Evolutionary conservation across 352 stramenopile species (phyloP), one percentile per base, ranked within the genome.

Genomic region (Aphanomyces astaci): DNA sequence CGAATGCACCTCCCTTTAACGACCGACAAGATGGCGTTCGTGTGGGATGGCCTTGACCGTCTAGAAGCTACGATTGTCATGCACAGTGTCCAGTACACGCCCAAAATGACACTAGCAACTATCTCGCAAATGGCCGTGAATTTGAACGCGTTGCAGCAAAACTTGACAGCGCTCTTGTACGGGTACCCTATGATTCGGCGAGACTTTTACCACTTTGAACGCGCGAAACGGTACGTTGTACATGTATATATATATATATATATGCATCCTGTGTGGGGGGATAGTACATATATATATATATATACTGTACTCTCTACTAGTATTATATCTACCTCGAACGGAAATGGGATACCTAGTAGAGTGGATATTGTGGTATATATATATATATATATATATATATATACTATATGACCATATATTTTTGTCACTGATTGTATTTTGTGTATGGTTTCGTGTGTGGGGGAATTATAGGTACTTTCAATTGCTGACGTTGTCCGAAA

Each of bases 81-180:
- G 63, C 72, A 54, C 22, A 86, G 89, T 49, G 65, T 90, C 19
- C 73, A 78, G 32, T 76, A 88, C n/a, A 89, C 92, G 77, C 77
- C 76, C 15, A 89, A 74, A 1, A 76, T 92, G 51, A 86, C 82
- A 22, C 81, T 82, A 43, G 82, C 76, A n/a, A 82, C 84, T 28
- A 74, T 92, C 39, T 77, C 88, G 55, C 84, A 94, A 63, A 90
- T 94, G 82, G 72, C 88, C 36, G 75, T 90, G 39, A 92, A 92
- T 62, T 78, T 91, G 49, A 72, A 78, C 10, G 82, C 86, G 49
- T 73, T 92, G 48, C 86, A 90, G 66, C 86, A 94, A 71, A 76
- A 76, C 17, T 73, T 91, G 48, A 91, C 86, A 0, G 81, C 78
- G 0, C 86, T 82, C 22, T 28, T 92, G 39, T 92, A 89, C 63